Conservation (phyloP, 768 basidiomycete species). For the Lactarius vividus region DNA sequence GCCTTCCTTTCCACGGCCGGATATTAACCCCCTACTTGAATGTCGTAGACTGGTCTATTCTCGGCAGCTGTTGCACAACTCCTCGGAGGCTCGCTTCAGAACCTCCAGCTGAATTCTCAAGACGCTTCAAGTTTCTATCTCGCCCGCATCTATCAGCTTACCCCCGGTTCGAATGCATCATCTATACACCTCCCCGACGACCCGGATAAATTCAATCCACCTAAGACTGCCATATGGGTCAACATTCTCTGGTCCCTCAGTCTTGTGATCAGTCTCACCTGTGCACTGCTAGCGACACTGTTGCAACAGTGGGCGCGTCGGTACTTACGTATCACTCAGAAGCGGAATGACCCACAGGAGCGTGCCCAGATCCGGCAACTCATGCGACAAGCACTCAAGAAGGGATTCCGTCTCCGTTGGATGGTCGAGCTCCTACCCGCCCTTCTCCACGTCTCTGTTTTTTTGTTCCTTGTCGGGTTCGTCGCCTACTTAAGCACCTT, state of each 20-base stretch:
- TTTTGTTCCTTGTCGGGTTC: constrained; percentile 6
- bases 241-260: not conserved
- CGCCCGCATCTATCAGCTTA: constrained; percentile 4
- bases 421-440: not conserved
- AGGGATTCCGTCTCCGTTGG: not conserved
- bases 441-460: constrained; percentile 8
- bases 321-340: not conserved
- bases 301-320: not conserved
- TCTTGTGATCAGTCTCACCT: not conserved
- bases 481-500: not conserved
- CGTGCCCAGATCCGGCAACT: not conserved
- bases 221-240: not conserved
- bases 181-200: not conserved
- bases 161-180: not conserved
- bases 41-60: constrained; percentile 4
- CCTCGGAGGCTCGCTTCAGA: not conserved
- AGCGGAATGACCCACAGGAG: not conserved
- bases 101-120: not conserved
- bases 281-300: not conserved
- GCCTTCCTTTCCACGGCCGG: no score
- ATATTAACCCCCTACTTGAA: no score
- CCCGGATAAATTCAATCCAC: not conserved
- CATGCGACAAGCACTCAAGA: not conserved
- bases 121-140: not conserved
- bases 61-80: constrained; percentile 1